Conservation (phyloP, 805 yeast genomes). For the Candida tibetensis region DNA sequence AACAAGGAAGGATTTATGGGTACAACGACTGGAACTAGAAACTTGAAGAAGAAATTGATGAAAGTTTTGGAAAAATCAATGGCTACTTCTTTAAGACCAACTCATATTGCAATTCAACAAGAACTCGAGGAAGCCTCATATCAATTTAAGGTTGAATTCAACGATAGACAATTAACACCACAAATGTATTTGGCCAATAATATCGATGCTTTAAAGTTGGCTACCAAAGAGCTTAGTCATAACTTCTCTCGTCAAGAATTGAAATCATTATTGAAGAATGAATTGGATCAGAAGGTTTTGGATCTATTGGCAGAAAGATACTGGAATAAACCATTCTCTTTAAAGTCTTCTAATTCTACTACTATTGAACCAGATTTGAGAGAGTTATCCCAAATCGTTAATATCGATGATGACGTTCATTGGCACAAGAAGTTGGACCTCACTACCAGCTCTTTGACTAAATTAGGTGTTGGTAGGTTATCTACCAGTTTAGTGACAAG, state of each 20-base stretch:
- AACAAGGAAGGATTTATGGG: slow-evolving; percentile 58
- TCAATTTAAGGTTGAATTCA: slow-evolving; percentile 92
- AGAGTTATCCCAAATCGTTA: slow-evolving; percentile 53
- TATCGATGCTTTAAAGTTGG: slow-evolving; percentile 79
- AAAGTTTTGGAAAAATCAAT: slow-evolving; percentile 84
- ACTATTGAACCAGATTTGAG: slow-evolving; percentile 46
- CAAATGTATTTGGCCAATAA: slow-evolving; percentile 92
- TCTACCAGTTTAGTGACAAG: slow-evolving; percentile 81
- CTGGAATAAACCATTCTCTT: slow-evolving; percentile 69
- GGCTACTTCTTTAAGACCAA: slow-evolving; percentile 86
- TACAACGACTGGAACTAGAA: slow-evolving; percentile 72
- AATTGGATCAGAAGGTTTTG: slow-evolving; percentile 83
- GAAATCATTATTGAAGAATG: slow-evolving; percentile 72
- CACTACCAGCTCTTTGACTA: slow-evolving; percentile 80
- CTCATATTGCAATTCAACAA: slow-evolving; percentile 77
- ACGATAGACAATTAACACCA: slow-evolving; percentile 91
- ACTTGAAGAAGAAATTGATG: slow-evolving; percentile 76
- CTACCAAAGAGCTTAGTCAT: slow-evolving; percentile 82
- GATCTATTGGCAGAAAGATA: slow-evolving; percentile 86
- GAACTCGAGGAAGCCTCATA: slow-evolving; percentile 93
- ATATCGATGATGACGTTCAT: slow-evolving; percentile 60
- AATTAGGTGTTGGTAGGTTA: slow-evolving; percentile 89
- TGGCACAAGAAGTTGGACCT: slow-evolving; percentile 89
- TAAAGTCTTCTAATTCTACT: slow-evolving; percentile 12
- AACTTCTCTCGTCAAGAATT: slow-evolving; percentile 81